Percentiles rank a stretch among this genome's conserved stretches.
These are phyloP conservation scores for Tephrocybe sp. DNA, from an alignment of 768 basidiomycete species.

Conservation along the genomic window DNA sequence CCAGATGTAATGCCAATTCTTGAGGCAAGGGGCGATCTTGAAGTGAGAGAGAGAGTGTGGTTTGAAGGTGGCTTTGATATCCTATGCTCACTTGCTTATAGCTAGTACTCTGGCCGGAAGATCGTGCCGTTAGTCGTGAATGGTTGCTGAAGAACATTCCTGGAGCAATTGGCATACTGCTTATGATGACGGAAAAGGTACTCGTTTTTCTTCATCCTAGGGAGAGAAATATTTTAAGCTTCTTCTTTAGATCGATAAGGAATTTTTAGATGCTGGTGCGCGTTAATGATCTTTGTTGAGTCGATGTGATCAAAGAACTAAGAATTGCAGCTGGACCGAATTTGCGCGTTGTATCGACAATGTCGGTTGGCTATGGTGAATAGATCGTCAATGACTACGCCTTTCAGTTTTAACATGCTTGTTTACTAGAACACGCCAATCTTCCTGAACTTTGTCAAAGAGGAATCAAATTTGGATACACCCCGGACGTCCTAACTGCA, in stretches of 20 bases:
- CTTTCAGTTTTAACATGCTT: background rate
- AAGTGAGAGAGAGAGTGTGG: conserved; percentile 36
- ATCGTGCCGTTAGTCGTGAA: conserved; percentile 50
- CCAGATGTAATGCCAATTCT: conserved; percentile 61
- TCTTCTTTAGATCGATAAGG: conserved; percentile 59
- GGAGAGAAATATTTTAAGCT: background rate
- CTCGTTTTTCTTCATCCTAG: background rate
- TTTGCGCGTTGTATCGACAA: conserved; percentile 85
- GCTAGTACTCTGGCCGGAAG: conserved; percentile 41
- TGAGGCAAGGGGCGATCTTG: conserved; percentile 45
- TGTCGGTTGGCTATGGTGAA: conserved; percentile 87
- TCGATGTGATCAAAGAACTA: background rate
- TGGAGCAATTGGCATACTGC: conserved; percentile 61
- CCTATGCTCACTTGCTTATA: conserved; percentile 25
- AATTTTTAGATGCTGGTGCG: conserved; percentile 61
- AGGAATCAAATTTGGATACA: conserved; percentile 79
- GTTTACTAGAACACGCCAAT: conserved; percentile 74
- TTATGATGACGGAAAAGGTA: conserved; percentile 75
- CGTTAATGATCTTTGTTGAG: background rate
- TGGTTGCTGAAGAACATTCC: conserved; percentile 75
- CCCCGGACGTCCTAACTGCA: conserved; percentile 90
- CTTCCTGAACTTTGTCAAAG: conserved; percentile 55
- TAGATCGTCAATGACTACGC: background rate
- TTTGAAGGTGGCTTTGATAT: background rate
- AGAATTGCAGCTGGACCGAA: conserved; percentile 59